These are phyloP conservation scores for Parathielavia appendiculata DNA, from an alignment of 495 filamentous ascomycete species.

Conservation along the genomic window DNA sequence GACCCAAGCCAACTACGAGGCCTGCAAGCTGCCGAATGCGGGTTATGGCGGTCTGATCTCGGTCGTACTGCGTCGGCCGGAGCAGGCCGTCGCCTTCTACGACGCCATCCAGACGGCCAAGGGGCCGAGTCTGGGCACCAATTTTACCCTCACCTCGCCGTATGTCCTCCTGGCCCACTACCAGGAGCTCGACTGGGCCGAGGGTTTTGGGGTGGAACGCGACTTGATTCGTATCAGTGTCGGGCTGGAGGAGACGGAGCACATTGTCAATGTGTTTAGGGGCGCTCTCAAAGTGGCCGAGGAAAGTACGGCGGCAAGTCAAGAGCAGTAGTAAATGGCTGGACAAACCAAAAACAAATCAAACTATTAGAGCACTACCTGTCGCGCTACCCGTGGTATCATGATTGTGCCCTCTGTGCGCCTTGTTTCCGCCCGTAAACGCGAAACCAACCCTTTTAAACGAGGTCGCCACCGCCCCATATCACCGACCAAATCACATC, in stretches of 20 bases:
- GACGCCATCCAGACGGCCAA: constrained; percentile 84
- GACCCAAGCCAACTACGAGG: constrained; percentile 68
- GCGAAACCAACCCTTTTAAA: not conserved
- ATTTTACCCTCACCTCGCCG: constrained; percentile 86
- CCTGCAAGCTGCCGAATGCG: constrained; percentile 64
- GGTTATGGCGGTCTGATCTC: constrained; percentile 91
- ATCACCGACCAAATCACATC: constrained; percentile 18
- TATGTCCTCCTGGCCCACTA: constrained; percentile 93
- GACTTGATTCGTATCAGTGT: constrained; percentile 83
- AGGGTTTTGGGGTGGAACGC: constrained; percentile 68
- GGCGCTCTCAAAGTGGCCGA: constrained; percentile 47
- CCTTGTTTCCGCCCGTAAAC: not conserved
- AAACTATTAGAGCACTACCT: constrained; percentile 7
- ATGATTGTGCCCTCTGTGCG: not conserved
- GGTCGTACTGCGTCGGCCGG: constrained; percentile 65
- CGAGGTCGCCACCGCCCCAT: not conserved
- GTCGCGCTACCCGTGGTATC: constrained; percentile 4
- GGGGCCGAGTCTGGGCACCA: constrained; percentile 91
- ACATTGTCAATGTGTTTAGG: constrained; percentile 50
- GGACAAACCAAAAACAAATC: not conserved
- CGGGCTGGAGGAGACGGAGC: constrained; percentile 72
- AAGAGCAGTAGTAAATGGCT: not conserved
- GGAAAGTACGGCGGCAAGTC: not conserved
- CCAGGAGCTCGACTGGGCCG: constrained; percentile 84
- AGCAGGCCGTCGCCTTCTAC: constrained; percentile 74